These are phyloP conservation scores for Wolfiporia cocos DNA, from an alignment of 1,284 basidiomycete genomes.

Conservation along the genomic window DNA sequence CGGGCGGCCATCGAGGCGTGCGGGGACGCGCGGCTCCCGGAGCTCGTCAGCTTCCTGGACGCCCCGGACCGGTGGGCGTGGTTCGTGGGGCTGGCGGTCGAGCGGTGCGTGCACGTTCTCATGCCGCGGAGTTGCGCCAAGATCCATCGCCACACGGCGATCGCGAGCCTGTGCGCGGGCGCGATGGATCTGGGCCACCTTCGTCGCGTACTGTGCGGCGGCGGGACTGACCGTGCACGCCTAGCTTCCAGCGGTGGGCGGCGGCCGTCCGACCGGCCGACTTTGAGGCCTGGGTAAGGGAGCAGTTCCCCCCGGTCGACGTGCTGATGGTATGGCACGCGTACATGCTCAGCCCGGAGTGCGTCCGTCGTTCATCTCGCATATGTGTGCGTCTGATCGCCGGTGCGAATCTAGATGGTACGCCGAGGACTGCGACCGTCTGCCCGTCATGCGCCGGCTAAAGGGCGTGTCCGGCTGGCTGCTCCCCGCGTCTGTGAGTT, in stretches of 20 bases:
- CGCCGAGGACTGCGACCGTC: too few species aligned
- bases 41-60: not conserved
- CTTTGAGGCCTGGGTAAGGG: constrained; percentile 18
- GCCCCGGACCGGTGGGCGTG: constrained; percentile 8
- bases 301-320: constrained; percentile 35
- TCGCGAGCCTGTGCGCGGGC: too few species aligned
- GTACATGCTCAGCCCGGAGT: constrained; percentile 42
- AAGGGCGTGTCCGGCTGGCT: too few species aligned
- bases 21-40: constrained; percentile 1
- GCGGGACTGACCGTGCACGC: not conserved
- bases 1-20: constrained; percentile 7
- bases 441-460: too few species aligned
- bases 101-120: constrained; percentile 8
- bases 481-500: too few species aligned
- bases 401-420: too few species aligned
- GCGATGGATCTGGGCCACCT: too few species aligned
- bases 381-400: not conserved
- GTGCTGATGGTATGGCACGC: too few species aligned
- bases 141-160: too few species aligned
- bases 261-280: constrained; percentile 15
- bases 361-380: constrained; percentile 7
- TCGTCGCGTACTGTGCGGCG: not conserved
- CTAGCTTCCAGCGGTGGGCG: constrained; percentile 30
- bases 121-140: too few species aligned
- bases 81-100: constrained; percentile 11